Conservation (phyloP, 495 filamentous ascomycete genomes). For the Daldinia bambusicola region DNA sequence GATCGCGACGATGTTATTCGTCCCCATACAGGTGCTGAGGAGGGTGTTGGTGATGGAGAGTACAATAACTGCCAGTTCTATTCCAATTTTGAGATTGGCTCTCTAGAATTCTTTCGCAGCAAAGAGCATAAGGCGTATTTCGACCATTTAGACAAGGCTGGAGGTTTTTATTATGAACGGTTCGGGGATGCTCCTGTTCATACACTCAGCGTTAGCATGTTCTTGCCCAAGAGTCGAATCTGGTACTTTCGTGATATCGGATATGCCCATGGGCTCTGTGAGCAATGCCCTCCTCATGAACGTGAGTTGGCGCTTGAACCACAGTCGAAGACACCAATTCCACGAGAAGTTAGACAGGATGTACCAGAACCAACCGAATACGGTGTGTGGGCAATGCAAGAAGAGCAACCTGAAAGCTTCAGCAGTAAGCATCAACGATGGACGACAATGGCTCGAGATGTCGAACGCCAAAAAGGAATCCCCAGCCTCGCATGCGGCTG, state of each 20-base stretch:
- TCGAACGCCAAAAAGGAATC: conserved; percentile 45
- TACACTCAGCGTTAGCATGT: conserved; percentile 62
- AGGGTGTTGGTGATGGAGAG: conserved; percentile 32
- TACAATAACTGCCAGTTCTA: conserved; percentile 67
- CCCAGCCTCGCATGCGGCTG: conserved; percentile 54
- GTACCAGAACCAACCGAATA: neutral
- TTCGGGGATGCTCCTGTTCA: conserved; percentile 75
- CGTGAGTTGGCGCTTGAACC: conserved; percentile 21
- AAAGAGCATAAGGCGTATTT: conserved; percentile 67
- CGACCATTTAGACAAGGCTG: conserved; percentile 64
- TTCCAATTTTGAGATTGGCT: conserved; percentile 73
- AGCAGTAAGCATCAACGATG: conserved; percentile 48
- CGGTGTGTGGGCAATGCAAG: neutral
- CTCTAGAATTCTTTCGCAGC: conserved; percentile 68
- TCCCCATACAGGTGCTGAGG: conserved; percentile 22
- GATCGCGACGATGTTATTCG: conserved; percentile 24
- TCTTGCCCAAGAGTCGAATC: conserved; percentile 57
- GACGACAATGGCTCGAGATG: conserved; percentile 40
- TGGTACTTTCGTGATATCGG: conserved; percentile 66
- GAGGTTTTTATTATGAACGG: conserved; percentile 71
- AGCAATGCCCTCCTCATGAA: conserved; percentile 50
- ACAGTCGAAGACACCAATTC: conserved; percentile 7
- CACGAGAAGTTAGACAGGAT: conserved; percentile 20
- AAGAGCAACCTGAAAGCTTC: conserved; percentile 45
- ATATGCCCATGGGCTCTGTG: conserved; percentile 64